Conservation (phyloP, 208 protist species). For the Leptomonas pyrrhocoris region DNA sequence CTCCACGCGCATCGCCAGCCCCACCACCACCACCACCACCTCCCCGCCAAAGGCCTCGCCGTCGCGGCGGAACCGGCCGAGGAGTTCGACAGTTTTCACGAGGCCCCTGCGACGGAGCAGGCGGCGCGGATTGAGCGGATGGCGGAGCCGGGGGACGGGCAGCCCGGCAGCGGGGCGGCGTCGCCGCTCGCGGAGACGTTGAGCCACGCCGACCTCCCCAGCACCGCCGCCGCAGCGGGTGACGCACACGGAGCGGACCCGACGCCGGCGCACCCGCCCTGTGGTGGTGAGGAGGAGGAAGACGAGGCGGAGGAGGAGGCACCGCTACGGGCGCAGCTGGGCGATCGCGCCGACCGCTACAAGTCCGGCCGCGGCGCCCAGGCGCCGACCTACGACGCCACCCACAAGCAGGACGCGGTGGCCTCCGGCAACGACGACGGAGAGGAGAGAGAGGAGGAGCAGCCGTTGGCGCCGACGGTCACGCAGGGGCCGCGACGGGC, state of each 20-base stretch:
- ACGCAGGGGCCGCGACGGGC: not conserved
- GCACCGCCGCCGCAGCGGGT: not conserved
- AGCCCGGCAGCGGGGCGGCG: conserved; percentile 1
- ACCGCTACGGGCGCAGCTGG: conserved; percentile 12
- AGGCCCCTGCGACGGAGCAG: conserved; percentile 6
- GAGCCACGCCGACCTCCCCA: not conserved
- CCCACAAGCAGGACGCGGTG: not conserved
- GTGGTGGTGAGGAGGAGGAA: conserved; percentile 22
- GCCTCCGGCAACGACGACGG: not conserved
- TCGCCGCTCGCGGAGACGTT: not conserved
- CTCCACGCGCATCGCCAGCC: too few species aligned
- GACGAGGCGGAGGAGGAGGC: conserved; percentile 15
- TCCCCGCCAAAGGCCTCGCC: conserved; percentile 20
- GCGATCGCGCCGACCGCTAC: conserved; percentile 17
- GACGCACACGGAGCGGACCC: too few species aligned
- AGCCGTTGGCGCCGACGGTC: conserved; percentile 1
- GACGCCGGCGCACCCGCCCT: not conserved
- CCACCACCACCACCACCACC: conserved; percentile 2
- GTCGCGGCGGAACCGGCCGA: conserved; percentile 26
- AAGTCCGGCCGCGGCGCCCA: conserved; percentile 11
- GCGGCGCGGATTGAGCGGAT: conserved; percentile 34
- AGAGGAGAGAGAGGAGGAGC: too few species aligned
- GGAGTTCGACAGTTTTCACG: conserved; percentile 50
- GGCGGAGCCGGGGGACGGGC: conserved; percentile 11
- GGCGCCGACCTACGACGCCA: not conserved